A percentile compares a stretch with the other conserved stretches of the same genome.
Evolutionary conservation across 495 filamentous ascomycete genomes (phyloP).

Genomic region (Hypoxylon trugodes): DNA sequence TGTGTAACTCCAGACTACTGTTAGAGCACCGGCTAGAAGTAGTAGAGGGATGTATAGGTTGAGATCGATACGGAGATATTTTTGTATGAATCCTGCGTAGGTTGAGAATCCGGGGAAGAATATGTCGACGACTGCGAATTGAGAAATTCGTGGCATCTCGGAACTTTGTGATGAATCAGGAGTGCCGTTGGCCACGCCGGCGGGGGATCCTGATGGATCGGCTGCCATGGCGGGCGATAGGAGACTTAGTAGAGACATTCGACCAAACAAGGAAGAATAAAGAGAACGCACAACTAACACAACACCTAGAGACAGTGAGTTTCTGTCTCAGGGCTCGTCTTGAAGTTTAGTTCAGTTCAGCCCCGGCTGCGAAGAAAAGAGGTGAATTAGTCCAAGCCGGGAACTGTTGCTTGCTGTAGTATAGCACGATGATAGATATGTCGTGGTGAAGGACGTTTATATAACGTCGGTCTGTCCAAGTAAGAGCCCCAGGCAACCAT

Average conservation of each 20-base stretch:
- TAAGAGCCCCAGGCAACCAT: not conserved
- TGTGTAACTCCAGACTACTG: conserved; percentile 60
- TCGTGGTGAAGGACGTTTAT: conserved; percentile 3
- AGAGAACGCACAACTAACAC: not conserved
- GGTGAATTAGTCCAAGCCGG: no score
- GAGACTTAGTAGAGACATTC: not conserved
- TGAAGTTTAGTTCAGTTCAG: not conserved
- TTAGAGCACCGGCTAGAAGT: conserved; percentile 58
- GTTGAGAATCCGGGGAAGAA: conserved; percentile 79
- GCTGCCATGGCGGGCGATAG: conserved; percentile 26
- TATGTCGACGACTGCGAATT: conserved; percentile 67
- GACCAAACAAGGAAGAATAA: not conserved
- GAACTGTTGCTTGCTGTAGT: no score
- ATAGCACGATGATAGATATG: no score
- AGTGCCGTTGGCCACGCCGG: conserved; percentile 13
- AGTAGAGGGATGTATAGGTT: conserved; percentile 73
- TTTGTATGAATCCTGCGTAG: conserved; percentile 65
- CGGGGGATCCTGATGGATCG: conserved; percentile 9
- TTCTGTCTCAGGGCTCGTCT: not conserved
- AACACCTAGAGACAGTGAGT: not conserved
- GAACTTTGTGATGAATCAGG: not conserved
- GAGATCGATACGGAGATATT: conserved; percentile 73
- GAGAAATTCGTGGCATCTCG: conserved; percentile 20
- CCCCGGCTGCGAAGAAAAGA: not conserved
- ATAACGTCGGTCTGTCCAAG: not conserved